Percentiles rank a stretch among this genome's conserved stretches.
Evolutionary conservation across 2,329 filamentous ascomycete species (phyloP).

Genomic region (Byssoonygena ceratinophila): DNA sequence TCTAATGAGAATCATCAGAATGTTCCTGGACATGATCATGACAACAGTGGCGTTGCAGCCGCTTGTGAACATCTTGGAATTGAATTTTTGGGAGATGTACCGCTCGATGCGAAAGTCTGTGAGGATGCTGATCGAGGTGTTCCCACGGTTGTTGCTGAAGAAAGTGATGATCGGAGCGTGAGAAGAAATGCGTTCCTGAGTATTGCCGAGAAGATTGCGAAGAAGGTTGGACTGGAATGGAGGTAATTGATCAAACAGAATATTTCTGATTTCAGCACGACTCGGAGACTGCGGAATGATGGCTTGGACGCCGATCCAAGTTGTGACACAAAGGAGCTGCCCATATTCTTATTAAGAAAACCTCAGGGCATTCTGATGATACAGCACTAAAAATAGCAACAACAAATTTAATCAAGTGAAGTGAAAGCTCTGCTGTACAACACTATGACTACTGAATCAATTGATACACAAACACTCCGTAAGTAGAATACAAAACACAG

Average conservation of each 20-base stretch:
- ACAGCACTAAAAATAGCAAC: no score
- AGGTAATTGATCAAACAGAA: constrained; percentile 14
- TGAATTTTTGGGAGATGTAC: constrained; percentile 77
- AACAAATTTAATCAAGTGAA: no score
- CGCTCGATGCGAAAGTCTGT: constrained; percentile 75
- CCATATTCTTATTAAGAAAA: no score
- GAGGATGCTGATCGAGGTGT: constrained; percentile 77
- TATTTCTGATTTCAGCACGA: not conserved
- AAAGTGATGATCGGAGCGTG: constrained; percentile 49
- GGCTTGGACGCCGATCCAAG: no score
- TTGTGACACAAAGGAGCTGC: no score
- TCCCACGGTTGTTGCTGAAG: constrained; percentile 82
- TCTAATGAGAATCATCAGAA: constrained; percentile 1
- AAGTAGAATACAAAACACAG: no score
- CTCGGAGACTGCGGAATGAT: no score
- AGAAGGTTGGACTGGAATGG: constrained; percentile 37
- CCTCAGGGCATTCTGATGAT: no score
- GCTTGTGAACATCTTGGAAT: constrained; percentile 64
- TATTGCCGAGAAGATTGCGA: constrained; percentile 51
- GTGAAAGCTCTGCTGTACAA: no score
- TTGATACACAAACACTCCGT: no score
- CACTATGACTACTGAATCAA: no score
- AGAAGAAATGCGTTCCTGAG: constrained; percentile 61
- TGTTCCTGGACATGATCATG: not conserved
- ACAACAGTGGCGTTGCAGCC: constrained; percentile 44